Evolutionary conservation across 306 rosid species (phyloP).

Genomic region (Prunus armeniaca): DNA sequence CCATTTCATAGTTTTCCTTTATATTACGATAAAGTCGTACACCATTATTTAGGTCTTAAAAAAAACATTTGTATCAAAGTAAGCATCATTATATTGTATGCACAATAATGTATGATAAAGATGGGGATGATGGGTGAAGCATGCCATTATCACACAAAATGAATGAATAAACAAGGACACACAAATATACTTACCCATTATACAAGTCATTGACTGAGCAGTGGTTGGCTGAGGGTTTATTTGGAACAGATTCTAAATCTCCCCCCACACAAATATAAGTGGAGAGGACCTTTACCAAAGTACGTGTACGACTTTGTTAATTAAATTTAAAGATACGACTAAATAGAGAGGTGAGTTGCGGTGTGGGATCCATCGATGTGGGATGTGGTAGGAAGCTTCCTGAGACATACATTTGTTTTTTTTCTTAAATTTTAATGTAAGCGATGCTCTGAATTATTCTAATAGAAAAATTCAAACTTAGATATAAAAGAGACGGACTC

Average conservation of each 20-base stretch:
- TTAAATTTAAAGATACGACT: background rate
- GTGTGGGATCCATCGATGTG: background rate
- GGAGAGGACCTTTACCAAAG: background rate
- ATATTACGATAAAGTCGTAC: too few species aligned
- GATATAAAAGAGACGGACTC: too few species aligned
- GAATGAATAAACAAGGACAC: background rate
- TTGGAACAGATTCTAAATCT: background rate
- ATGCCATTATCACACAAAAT: slow-evolving; percentile 1
- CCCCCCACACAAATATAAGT: background rate
- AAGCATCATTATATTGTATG: background rate
- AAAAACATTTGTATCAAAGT: background rate
- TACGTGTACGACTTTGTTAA: background rate
- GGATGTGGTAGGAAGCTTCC: background rate
- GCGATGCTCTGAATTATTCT: too few species aligned
- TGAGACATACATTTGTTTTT: background rate
- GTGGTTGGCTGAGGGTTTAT: slow-evolving; percentile 4
- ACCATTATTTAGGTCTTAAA: too few species aligned
- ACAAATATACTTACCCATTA: background rate
- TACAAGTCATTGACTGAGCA: background rate
- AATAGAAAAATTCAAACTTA: too few species aligned
- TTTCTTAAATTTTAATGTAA: too few species aligned
- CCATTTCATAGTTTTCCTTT: too few species aligned
- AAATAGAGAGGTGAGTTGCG: background rate
- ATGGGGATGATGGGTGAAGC: background rate
- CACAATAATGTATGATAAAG: background rate